Base-by-base conservation (phyloP, 192 early-diverging fungal genomes). In the Coemansia sp. region DNA sequence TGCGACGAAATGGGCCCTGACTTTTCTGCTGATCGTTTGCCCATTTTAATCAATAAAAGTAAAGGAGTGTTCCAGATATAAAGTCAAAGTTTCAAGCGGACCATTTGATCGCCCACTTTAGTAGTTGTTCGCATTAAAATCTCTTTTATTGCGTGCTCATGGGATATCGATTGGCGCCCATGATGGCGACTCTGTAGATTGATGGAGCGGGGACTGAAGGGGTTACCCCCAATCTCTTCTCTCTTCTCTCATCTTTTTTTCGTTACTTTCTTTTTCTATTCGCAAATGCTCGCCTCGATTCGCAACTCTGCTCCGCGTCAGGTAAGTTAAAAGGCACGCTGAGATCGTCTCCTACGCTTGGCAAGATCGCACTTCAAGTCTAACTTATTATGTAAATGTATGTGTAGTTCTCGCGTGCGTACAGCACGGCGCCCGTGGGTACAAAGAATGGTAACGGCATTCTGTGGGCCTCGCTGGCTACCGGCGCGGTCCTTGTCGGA, bases 381-480 rank as follows among this genome's bases (percentile, higher is more conserved):
- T 40, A 39, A 39, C 24, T 47, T 44, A 0, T 67, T 37, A 18
- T 27, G 38, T 18, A 27, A 24, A 16, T n/a, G 13, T 13, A 2
- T 5, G 4, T 69, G 58, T 82, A 82, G 80, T 32, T 77, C 38
- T 53, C 75, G 40, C 80, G 75, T 12, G 75, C 75, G 24, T 82
- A 82, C 80, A 74, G 71, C 70, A 79, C 65, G 8, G 69, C 67
- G 10, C 55, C 73, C 13, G 65, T 50, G 1, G 73, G 70, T 20
- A 43, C 56, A 13, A 70, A 67, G 61, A 70, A 43, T 43, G 59
- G 65, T 37, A 78, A 70, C 40, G 65, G 69, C 60, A 34, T 78
- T 52, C 62, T 83, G 40, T 83, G 67, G 65, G 81, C 73, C 15
- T 69, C 73, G 24, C 60, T 83, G 53, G 81, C 76, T 12, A 75